phyloP scores from a whole-genome alignment of 2,329 filamentous ascomycete genomes.

The Colletotrichum chlorophyti region DNA sequence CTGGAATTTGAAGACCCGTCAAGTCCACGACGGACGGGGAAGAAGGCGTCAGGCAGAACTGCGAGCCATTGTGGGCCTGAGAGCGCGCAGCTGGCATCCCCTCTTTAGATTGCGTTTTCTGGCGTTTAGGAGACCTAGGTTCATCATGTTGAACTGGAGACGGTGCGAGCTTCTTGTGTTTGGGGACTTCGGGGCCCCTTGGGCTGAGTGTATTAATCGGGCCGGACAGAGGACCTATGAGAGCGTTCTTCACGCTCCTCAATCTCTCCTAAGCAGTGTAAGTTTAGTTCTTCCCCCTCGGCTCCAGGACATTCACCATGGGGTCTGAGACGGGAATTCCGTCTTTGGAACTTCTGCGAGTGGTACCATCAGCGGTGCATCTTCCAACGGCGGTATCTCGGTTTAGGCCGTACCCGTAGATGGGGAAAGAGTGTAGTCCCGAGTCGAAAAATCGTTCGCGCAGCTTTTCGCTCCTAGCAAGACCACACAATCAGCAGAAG shows the following conservation, averaged over 20 bases:
- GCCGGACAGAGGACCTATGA: not conserved
- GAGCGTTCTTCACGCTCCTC: not conserved
- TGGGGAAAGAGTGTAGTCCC: conserved; percentile 10
- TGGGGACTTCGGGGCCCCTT: not conserved
- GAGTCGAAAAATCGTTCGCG: conserved; percentile 9
- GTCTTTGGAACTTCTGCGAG: conserved; percentile 17
- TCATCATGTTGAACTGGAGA: not conserved
- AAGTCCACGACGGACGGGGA: conserved; percentile 17
- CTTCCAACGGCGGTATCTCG: not conserved
- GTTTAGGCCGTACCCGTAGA: conserved; percentile 13
- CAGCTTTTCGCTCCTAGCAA: conserved; percentile 1
- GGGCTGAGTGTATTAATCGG: not conserved
- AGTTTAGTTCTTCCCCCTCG: not conserved
- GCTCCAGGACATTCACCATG: conserved; percentile 8
- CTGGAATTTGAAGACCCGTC: too few species aligned
- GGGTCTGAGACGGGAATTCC: conserved; percentile 17
- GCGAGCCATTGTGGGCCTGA: too few species aligned
- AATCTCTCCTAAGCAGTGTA: not conserved
- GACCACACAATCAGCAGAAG: not conserved
- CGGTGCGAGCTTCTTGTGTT: conserved; percentile 9
- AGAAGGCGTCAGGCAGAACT: not conserved
- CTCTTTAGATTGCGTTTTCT: not conserved
- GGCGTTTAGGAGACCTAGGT: conserved; percentile 17
- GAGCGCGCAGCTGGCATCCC: not conserved
- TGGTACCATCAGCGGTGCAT: not conserved